Percentiles rank a stretch among this genome's conserved stretches.
Conservation (phyloP, 192 early-diverging fungal genomes). For the Entophlyctis luteolus region DNA sequence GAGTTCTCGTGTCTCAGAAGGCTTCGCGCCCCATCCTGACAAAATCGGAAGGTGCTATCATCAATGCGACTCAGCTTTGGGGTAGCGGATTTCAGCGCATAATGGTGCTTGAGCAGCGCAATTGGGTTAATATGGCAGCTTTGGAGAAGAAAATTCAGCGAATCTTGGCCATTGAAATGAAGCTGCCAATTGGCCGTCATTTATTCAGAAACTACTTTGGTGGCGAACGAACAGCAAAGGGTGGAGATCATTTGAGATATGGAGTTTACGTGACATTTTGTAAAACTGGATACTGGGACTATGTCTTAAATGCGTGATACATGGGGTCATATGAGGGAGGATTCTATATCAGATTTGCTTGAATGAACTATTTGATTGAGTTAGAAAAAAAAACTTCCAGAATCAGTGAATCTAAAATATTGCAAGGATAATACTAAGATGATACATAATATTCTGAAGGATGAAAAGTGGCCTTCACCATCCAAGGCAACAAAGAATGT, state of each 20-base stretch:
- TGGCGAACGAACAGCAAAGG: not conserved
- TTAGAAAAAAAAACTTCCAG: too few relatives aligned
- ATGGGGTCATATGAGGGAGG: not conserved
- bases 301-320: not conserved
- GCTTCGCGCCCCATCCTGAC: not conserved
- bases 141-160: conserved; percentile 2
- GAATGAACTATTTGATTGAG: not conserved
- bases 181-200: not conserved
- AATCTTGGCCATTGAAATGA: not conserved
- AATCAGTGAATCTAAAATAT: too few relatives aligned
- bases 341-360: not conserved
- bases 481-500: too few relatives aligned
- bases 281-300: not conserved
- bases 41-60: not conserved
- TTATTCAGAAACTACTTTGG: not conserved
- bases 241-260: not conserved
- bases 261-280: conserved; percentile 1
- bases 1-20: not conserved
- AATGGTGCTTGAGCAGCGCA: not conserved
- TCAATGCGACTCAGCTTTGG: not conserved
- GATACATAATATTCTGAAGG: too few relatives aligned
- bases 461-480: too few relatives aligned
- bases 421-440: too few relatives aligned
- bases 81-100: not conserved
- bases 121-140: conserved; percentile 5